These are phyloP conservation scores for Digitaria exilis DNA, from an alignment of 202 grass and related monocot genomes.

Conservation along the genomic window DNA sequence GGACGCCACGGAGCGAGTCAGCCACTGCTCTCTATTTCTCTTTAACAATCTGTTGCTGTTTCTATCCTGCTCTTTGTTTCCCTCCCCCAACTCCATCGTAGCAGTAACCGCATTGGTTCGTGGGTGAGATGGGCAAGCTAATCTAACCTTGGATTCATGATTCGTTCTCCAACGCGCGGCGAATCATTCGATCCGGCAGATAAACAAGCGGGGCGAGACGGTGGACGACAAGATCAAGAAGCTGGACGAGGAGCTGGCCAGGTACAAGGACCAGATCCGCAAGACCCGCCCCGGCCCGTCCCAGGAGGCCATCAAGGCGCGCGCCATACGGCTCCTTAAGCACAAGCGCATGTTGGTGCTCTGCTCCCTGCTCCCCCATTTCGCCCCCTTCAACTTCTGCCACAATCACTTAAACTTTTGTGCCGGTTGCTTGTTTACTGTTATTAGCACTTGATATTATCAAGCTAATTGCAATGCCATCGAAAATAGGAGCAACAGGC, in stretches of 20 bases:
- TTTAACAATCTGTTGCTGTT: background rate
- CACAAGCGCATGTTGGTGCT: constrained; percentile 67
- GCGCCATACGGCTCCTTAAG: constrained; percentile 87
- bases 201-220: constrained; percentile 88
- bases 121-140: background rate
- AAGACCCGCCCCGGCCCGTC: constrained; percentile 84
- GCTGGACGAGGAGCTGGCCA: constrained; percentile 87
- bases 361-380: background rate
- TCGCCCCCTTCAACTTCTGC: background rate
- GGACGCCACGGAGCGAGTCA: constrained; percentile 79
- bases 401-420: background rate
- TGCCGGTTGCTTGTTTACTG: background rate
- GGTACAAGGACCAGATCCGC: constrained; percentile 89
- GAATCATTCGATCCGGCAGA: constrained; percentile 24
- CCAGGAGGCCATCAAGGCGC: constrained; percentile 94
- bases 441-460: background rate
- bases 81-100: no score
- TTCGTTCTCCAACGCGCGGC: background rate
- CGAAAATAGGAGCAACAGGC: background rate
- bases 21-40: background rate
- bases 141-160: background rate
- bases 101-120: constrained; percentile 13
- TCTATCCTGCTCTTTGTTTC: background rate
- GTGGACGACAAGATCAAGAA: constrained; percentile 97
- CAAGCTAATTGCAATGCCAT: background rate